Evolutionary conservation across 116 monocot genomes (phyloP).

Genomic region (Papilionanthe hybrid): DNA sequence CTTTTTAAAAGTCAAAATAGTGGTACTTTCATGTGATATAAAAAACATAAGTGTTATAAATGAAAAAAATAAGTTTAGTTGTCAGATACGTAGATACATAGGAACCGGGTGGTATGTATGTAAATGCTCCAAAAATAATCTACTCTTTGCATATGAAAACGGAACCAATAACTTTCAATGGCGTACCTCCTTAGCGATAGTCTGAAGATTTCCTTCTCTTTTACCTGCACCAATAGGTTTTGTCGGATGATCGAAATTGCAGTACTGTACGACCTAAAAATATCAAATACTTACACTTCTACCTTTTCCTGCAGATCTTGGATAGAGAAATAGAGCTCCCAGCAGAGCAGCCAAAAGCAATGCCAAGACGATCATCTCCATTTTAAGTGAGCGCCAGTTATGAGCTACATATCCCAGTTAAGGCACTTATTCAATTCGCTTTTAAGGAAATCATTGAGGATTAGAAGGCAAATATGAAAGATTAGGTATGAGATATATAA

Average conservation of each 20-base stretch:
- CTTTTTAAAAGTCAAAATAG: no score
- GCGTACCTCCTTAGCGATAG: slow-evolving; percentile 9
- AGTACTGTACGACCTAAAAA: neutral
- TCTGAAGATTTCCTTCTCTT: neutral
- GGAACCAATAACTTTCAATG: neutral
- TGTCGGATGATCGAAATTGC: neutral
- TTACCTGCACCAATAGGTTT: slow-evolving; percentile 8
- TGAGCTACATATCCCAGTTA: neutral
- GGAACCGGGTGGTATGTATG: no score
- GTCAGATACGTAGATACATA: no score
- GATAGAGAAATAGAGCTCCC: slow-evolving; percentile 10
- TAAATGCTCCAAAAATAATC: neutral
- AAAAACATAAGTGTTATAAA: no score
- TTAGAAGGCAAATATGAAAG: neutral
- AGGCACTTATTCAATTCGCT: neutral
- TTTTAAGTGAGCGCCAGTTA: neutral
- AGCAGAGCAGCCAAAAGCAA: slow-evolving; percentile 13
- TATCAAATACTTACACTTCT: neutral
- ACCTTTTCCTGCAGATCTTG: slow-evolving; percentile 9
- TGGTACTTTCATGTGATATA: no score
- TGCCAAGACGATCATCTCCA: slow-evolving; percentile 9
- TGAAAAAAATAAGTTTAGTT: no score
- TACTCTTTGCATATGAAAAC: neutral
- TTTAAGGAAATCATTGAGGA: neutral
- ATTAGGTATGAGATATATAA: no score